Conservation (phyloP, 2,329 filamentous ascomycete genomes). For the Aspergillus caelatus region DNA sequence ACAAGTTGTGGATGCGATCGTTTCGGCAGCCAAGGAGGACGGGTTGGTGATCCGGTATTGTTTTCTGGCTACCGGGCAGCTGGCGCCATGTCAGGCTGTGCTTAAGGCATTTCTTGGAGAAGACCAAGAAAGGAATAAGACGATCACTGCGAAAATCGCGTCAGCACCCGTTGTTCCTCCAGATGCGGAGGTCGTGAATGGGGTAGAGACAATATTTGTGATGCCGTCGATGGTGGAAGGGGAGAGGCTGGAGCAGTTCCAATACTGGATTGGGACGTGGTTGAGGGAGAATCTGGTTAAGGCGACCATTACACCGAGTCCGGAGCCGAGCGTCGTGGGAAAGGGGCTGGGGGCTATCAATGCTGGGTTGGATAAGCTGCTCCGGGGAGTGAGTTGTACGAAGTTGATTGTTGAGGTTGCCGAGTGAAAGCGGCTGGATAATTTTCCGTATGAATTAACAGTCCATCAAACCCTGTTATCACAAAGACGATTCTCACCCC, state of each 20-base stretch:
- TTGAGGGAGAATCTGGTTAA: constrained; percentile 36
- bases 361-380: constrained; percentile 40
- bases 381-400: constrained; percentile 45
- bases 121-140: not conserved
- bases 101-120: constrained; percentile 36
- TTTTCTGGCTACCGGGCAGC: constrained; percentile 46
- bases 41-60: constrained; percentile 43
- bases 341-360: constrained; percentile 43
- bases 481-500: too few species aligned
- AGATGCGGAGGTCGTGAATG: constrained; percentile 31
- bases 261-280: constrained; percentile 46
- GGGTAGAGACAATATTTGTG: constrained; percentile 44
- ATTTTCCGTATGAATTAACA: too few species aligned
- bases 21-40: constrained; percentile 41
- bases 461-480: too few species aligned
- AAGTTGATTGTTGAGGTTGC: constrained; percentile 48
- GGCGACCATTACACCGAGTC: constrained; percentile 42
- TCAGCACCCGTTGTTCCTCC: constrained; percentile 42
- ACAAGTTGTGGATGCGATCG: constrained; percentile 32
- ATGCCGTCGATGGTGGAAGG: constrained; percentile 38
- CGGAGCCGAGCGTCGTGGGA: constrained; percentile 41
- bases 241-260: constrained; percentile 42
- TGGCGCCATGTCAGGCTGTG: constrained; percentile 41
- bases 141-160: constrained; percentile 33
- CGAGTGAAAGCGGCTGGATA: constrained; percentile 20